Evolutionary conservation across 345 rosid species (phyloP), one percentile per base, ranked within the genome.

Genomic region (Citropsis articulata): DNA sequence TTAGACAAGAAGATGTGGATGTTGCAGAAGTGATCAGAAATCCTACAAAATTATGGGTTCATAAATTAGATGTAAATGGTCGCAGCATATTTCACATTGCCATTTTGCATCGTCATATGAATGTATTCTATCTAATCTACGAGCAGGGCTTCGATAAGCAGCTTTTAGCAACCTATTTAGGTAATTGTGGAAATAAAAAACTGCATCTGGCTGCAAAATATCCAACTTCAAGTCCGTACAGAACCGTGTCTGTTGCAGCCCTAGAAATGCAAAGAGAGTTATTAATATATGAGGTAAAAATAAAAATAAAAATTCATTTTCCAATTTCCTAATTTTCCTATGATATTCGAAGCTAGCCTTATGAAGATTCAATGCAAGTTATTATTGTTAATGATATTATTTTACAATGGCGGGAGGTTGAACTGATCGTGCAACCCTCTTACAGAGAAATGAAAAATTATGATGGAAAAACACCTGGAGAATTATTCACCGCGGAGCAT

Each of bases 11-110:
- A 33, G 35, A 33, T 33, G 35, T 33, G 35, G 35, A 33, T 33
- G 35, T 33, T 30, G 35, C 35, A 33, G 35, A 33, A 33, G 4
- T 33, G 35, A 33, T 3, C 35, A 76, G 67, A 72, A 70, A 62
- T n/a, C 86, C 85, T 25, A 42, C 82, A 1, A 81, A 31, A 24
- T 70, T 83, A 0, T 60, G 85, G 24, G 65, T 85, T 27, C 83
- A 83, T 81, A 75, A 56, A 70, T 82, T 81, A 7, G 83, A 85
- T 38, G 68, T 81, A 62, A 67, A 83, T 48, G 72, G 71, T 40
- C 70, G 75, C 33, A 81, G 78, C 77, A 77, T 84, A 50, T 82
- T n/a, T n/a, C n/a, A n/a, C n/a, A n/a, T n/a, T n/a, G n/a, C n/a
- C n/a, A n/a, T n/a, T n/a, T n/a, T n/a, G 57, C 72, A 85, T 78